Base-by-base conservation (phyloP, 108 stramenopile species). In the Discostella pseudostelligera region DNA sequence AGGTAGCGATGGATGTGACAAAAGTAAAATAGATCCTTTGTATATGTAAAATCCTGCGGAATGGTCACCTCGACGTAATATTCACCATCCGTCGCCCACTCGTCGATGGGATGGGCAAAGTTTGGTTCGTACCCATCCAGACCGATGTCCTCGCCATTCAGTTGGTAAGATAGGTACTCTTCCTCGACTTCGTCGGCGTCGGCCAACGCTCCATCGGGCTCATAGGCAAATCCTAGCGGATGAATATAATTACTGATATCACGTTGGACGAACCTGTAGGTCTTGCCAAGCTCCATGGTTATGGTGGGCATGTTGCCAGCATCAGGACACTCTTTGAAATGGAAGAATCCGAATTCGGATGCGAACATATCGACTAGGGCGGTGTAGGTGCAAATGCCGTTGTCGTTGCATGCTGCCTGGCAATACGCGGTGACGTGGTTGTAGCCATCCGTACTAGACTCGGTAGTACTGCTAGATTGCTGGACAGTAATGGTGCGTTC, bases 171-270 rank as follows among this genome's bases (percentile, higher is more conserved):
- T 28, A 62, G 36, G 65, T 46, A 66, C 37, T 60, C 39, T 4
- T 66, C 12, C 37, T 96, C 92, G 46, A 96, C 70, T 74, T 96
- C 96, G 59, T 82, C 76, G 11, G 72, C 72, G 9, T 70, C 88
- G 14, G 39, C 74, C 62, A 92, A 87, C n/a, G 87, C 92, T 10
- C 92, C 89, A 74, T 95, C 92, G 16, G 92, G 81, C 14, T 65
- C 74, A 71, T 96, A 96, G 7, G 89, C 87, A 51, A 96, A 95
- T 47, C 96, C 96, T 10, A 96, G 60, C 6, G 90, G 90, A 61
- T 96, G 96, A 44, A 79, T 84, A 62, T 78, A 94, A 24, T 85
- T 74, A 17, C 44, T 56, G 3, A 56, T n/a, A 50, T 84, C 78
- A 0, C 8, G 29, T 67, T 93, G 92, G 9, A 71, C 74, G 69